These are phyloP conservation scores for Leccinum incarnatum DNA, from an alignment of 768 basidiomycete genomes.

Conservation along the genomic window DNA sequence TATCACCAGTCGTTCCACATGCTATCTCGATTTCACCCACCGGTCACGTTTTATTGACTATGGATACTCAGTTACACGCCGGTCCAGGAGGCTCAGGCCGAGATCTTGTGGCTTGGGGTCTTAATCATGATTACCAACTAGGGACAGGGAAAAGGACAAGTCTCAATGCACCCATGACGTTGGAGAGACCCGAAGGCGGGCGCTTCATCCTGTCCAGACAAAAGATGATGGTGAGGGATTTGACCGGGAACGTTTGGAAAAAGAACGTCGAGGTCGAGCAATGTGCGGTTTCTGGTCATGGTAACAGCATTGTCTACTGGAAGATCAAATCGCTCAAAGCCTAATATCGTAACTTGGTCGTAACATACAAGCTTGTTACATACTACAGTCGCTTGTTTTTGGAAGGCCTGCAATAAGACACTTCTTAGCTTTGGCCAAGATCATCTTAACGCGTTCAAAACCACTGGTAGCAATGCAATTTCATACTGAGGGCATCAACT, in stretches of 20 bases:
- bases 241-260: slow-evolving; percentile 60
- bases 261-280: slow-evolving; percentile 64
- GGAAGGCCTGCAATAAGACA: background rate
- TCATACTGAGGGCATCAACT: background rate
- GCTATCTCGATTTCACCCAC: slow-evolving; percentile 66
- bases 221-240: slow-evolving; percentile 54
- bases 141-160: slow-evolving; percentile 71
- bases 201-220: slow-evolving; percentile 57
- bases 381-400: background rate
- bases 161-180: slow-evolving; percentile 48
- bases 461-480: background rate
- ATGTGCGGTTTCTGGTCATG: slow-evolving; percentile 56
- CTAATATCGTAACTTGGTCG: background rate
- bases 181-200: slow-evolving; percentile 51
- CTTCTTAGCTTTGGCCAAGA: background rate
- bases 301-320: slow-evolving; percentile 71
- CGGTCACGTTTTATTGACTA: slow-evolving; percentile 71
- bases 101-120: slow-evolving; percentile 73
- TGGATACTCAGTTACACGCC: slow-evolving; percentile 57
- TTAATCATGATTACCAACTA: slow-evolving; percentile 69
- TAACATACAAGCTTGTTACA: background rate
- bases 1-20: slow-evolving; percentile 63
- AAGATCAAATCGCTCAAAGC: slow-evolving; percentile 35
- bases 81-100: slow-evolving; percentile 51
- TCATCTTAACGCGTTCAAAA: background rate